Conservation (phyloP, 352 stramenopile species). For the Pythium rhizo-oryzae region DNA sequence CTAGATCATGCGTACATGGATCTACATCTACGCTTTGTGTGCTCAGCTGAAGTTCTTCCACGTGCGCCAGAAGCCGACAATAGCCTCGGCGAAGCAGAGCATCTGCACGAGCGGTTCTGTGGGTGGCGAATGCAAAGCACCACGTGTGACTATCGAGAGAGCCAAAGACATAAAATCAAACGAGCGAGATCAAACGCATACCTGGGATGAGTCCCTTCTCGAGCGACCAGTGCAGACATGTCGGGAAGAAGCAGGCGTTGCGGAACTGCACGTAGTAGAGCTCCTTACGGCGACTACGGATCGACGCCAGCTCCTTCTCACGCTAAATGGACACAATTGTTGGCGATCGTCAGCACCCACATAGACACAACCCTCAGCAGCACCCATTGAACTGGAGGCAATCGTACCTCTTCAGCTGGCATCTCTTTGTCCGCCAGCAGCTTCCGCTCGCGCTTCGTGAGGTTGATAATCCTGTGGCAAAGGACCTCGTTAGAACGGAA, state of each 20-base stretch:
- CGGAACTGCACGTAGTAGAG: conserved; percentile 80
- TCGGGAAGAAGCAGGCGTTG: conserved; percentile 81
- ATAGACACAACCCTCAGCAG: not conserved
- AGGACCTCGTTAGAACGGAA: not conserved
- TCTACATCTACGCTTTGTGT: not conserved
- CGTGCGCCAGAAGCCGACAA: conserved; percentile 70
- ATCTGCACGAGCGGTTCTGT: conserved; percentile 72
- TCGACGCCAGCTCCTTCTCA: conserved; percentile 37
- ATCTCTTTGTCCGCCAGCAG: conserved; percentile 53
- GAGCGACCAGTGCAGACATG: conserved; percentile 83
- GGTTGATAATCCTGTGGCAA: conserved; percentile 52
- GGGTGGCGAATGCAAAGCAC: no score
- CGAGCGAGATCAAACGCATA: conserved; percentile 23
- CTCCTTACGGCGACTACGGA: conserved; percentile 61
- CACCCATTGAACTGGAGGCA: not conserved
- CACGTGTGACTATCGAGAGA: no score
- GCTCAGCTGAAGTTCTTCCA: conserved; percentile 51
- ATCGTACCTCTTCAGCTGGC: conserved; percentile 51
- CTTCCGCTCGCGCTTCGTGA: conserved; percentile 63
- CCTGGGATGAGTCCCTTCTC: conserved; percentile 69
- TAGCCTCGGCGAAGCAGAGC: conserved; percentile 69
- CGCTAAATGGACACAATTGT: conserved; percentile 31
- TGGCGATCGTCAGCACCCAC: not conserved
- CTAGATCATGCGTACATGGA: not conserved
- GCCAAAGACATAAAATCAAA: not conserved